Conservation (phyloP, 805 yeast genomes). For the Candida cerambycidarum region DNA sequence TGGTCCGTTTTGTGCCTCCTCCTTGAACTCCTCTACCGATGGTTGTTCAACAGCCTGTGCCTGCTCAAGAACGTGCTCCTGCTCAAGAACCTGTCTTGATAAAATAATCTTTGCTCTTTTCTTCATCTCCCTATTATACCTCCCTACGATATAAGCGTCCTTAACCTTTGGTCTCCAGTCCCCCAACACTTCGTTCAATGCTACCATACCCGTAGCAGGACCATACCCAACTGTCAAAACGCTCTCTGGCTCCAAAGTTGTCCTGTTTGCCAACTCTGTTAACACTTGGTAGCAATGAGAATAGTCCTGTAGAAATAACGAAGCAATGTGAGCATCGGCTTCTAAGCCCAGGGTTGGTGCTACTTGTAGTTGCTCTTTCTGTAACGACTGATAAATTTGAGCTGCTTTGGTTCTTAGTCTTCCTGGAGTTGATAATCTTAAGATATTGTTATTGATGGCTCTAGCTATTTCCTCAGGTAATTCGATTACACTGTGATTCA, state of each 20-base stretch:
- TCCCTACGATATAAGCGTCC: conserved; percentile 72
- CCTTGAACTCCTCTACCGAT: conserved; percentile 2
- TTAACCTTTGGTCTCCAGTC: conserved; percentile 60
- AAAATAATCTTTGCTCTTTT: conserved; percentile 75
- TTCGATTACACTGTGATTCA: conserved; percentile 48
- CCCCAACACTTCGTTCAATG: conserved; percentile 80
- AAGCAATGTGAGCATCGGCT: conserved; percentile 79
- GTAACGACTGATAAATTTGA: conserved; percentile 49
- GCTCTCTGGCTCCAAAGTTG: conserved; percentile 60
- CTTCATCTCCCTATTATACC: conserved; percentile 60
- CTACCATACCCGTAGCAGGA: conserved; percentile 90
- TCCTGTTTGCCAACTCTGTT: conserved; percentile 60
- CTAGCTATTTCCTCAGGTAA: conserved; percentile 59
- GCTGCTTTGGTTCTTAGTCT: conserved; percentile 64
- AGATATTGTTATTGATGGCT: conserved; percentile 62
- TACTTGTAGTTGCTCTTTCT: conserved; percentile 53
- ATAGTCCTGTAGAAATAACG: conserved; percentile 78
- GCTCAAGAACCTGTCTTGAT: conserved; percentile 61
- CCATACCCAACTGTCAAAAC: conserved; percentile 85
- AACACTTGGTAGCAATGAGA: conserved; percentile 67
- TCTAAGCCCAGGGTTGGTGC: conserved; percentile 46
- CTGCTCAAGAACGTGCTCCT: conserved; percentile 28
- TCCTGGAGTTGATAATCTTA: conserved; percentile 61
- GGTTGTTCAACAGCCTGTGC: neutral
- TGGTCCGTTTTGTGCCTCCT: conserved; percentile 4